Conservation (phyloP, 176 grass and related monocot species). For the Dactylis glomerata region DNA sequence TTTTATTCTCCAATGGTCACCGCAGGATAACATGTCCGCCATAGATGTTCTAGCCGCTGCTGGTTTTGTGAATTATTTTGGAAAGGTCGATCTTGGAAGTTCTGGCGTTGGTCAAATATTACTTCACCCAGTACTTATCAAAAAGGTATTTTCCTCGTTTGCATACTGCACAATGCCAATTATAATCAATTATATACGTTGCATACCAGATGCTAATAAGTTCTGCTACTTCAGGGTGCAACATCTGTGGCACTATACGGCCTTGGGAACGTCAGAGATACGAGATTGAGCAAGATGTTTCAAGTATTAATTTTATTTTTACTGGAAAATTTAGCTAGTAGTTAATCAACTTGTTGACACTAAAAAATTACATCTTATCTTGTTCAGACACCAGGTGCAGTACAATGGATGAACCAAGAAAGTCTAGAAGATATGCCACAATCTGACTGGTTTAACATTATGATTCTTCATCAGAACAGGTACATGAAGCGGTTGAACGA, state of each 20-base stretch:
- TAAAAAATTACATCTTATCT: constrained; percentile 21
- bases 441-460: constrained; percentile 83
- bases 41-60: constrained; percentile 74
- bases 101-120: constrained; percentile 58
- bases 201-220: neutral
- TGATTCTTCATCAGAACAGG: constrained; percentile 90
- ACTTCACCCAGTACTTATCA: constrained; percentile 68
- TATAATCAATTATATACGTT: neutral
- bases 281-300: constrained; percentile 71
- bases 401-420: constrained; percentile 67
- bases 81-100: constrained; percentile 64
- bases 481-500: neutral
- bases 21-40: constrained; percentile 77
- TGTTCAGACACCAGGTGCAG: constrained; percentile 63
- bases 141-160: constrained; percentile 49
- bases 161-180: neutral
- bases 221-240: constrained; percentile 52
- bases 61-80: constrained; percentile 91
- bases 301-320: constrained; percentile 41
- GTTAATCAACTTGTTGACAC: neutral
- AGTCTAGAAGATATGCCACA: constrained; percentile 37
- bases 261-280: constrained; percentile 72
- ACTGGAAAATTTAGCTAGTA: neutral
- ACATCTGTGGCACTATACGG: constrained; percentile 77
- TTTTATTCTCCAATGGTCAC: neutral